Evolutionary conservation across 306 rosid genomes (phyloP).

Genomic region (Prunus mira): DNA sequence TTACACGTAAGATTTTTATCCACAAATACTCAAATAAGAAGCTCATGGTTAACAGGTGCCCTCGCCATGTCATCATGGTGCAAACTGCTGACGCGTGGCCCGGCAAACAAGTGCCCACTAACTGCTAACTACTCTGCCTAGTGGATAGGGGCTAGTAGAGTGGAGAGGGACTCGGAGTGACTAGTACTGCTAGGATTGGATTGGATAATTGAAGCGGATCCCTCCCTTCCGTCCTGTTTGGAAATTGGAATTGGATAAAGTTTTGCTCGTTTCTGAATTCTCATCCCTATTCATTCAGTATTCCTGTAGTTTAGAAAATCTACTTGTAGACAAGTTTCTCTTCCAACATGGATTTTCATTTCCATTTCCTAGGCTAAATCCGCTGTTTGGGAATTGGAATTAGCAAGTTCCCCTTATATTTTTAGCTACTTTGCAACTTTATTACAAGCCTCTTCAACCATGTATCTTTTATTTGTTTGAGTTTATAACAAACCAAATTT

Average conservation of each 20-base stretch:
- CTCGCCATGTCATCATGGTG: conserved; percentile 34
- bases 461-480: too few species aligned
- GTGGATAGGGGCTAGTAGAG: too few species aligned
- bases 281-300: neutral
- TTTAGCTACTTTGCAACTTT: too few species aligned
- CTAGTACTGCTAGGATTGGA: neutral
- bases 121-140: neutral
- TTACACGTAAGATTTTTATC: conserved; percentile 53
- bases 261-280: neutral
- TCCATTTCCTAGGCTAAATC: too few species aligned
- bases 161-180: neutral
- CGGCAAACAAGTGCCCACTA: neutral
- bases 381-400: too few species aligned
- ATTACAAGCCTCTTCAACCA: too few species aligned
- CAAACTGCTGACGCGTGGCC: conserved; percentile 32
- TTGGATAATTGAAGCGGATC: too few species aligned
- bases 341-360: too few species aligned
- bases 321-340: too few species aligned
- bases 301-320: conserved; percentile 6
- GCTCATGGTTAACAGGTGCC: conserved; percentile 29
- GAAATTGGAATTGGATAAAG: neutral
- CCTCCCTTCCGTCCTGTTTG: too few species aligned
- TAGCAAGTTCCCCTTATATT: too few species aligned
- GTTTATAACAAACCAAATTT: too few species aligned
- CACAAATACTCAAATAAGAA: conserved; percentile 12